Evolutionary conservation across 129 eudicot genomes (phyloP).

Genomic region (Lonicera japonica): DNA sequence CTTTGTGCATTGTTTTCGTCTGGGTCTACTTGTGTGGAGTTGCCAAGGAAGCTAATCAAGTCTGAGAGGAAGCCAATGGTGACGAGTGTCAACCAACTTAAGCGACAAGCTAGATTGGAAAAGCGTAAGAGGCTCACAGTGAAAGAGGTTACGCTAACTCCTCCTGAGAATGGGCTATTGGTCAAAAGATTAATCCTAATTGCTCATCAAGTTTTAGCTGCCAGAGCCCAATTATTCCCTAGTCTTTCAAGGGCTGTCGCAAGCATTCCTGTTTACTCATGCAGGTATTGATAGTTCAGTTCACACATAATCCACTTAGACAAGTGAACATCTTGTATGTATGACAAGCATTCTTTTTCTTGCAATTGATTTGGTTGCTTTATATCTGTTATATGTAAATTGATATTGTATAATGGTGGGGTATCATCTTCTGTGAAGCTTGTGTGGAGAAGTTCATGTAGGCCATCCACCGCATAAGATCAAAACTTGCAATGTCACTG

Average conservation of each 20-base stretch:
- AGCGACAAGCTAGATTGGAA: slow-evolving; percentile 31
- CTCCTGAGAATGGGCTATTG: slow-evolving; percentile 45
- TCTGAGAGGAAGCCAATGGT: slow-evolving; percentile 39
- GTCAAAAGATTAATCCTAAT: slow-evolving; percentile 32
- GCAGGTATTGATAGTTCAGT: slow-evolving; percentile 23
- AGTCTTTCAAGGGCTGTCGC: slow-evolving; percentile 23
- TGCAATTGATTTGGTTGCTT: neutral
- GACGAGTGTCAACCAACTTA: slow-evolving; percentile 30
- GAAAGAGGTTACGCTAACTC: slow-evolving; percentile 14
- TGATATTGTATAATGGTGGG: neutral
- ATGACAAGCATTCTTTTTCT: neutral
- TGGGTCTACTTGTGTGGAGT: slow-evolving; percentile 8
- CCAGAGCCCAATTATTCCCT: slow-evolving; percentile 20
- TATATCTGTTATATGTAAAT: neutral
- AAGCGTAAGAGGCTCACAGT: slow-evolving; percentile 21
- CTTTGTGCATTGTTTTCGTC: slow-evolving; percentile 19
- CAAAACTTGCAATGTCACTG: slow-evolving; percentile 31
- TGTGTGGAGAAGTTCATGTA: slow-evolving; percentile 43
- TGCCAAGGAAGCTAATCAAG: slow-evolving; percentile 34
- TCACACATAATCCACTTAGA: neutral
- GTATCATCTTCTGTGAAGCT: slow-evolving; percentile 13
- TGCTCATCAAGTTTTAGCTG: slow-evolving; percentile 35
- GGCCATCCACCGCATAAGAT: slow-evolving; percentile 38
- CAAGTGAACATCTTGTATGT: neutral
- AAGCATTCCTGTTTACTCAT: slow-evolving; percentile 16